phyloP scores from a whole-genome alignment of 805 yeast genomes.

The Hanseniaspora mollemarum region DNA sequence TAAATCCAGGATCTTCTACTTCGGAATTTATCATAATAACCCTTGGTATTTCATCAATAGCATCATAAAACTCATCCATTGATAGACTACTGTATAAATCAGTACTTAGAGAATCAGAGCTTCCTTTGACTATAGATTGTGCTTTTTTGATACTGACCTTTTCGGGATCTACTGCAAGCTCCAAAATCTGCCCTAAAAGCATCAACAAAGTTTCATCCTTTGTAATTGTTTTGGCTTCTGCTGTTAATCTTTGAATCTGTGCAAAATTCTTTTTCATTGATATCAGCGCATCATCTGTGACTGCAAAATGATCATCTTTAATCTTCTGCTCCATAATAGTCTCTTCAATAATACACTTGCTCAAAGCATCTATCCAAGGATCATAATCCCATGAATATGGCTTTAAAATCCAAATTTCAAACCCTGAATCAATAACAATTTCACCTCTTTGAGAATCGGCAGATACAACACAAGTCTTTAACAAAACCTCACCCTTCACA shows the following conservation, averaged over 20 bases:
- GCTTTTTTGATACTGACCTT: not conserved
- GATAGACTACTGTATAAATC: conserved; percentile 10
- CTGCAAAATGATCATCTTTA: not conserved
- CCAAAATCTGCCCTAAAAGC: conserved; percentile 1
- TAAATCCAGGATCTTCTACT: conserved; percentile 19
- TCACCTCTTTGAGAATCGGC: conserved; percentile 58
- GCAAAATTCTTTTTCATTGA: not conserved
- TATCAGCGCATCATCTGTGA: not conserved
- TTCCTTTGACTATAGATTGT: not conserved
- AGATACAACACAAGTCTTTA: conserved; percentile 67
- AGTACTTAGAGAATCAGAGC: not conserved
- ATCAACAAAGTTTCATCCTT: not conserved
- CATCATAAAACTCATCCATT: conserved; percentile 54
- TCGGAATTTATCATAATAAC: not conserved
- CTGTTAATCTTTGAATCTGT: not conserved
- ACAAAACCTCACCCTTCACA: conserved; percentile 84
- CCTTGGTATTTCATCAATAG: conserved; percentile 33
- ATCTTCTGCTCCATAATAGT: not conserved
- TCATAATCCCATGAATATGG: conserved; percentile 60
- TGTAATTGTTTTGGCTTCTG: not conserved
- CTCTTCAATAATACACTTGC: conserved; percentile 10
- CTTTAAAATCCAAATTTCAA: conserved; percentile 84
- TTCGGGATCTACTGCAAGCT: not conserved
- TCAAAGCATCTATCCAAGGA: conserved; percentile 70
- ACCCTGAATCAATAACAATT: conserved; percentile 81